Conservation (phyloP, 495 filamentous ascomycete genomes). For the Penicillium paradoxum region DNA sequence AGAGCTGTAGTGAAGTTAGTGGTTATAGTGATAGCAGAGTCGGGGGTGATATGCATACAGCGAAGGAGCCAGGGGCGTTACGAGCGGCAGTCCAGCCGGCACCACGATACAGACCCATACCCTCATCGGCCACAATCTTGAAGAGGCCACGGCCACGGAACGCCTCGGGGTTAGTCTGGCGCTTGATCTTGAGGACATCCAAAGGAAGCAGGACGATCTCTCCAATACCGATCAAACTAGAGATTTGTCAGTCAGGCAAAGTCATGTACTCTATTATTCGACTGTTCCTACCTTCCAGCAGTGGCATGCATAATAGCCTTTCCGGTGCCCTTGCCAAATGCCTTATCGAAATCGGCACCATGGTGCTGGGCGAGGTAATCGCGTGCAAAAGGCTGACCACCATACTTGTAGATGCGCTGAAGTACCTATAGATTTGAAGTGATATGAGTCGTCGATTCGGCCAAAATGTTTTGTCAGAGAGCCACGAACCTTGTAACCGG, state of each 20-base stretch:
- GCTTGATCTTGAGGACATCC: conserved; percentile 98
- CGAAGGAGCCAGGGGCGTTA: conserved; percentile 96
- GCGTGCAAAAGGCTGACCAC: conserved; percentile 90
- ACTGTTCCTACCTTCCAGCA: conserved; percentile 67
- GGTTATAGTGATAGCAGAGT: conserved; percentile 1
- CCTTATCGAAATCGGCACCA: conserved; percentile 72
- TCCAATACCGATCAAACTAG: conserved; percentile 87
- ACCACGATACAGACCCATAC: conserved; percentile 91
- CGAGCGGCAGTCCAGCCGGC: conserved; percentile 97
- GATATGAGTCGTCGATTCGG: background rate
- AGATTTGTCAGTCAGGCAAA: background rate
- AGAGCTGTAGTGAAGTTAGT: conserved; percentile 59
- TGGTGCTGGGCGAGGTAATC: conserved; percentile 85
- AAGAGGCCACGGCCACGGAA: conserved; percentile 92
- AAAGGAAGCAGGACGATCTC: conserved; percentile 94
- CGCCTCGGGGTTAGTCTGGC: conserved; percentile 97
- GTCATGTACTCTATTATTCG: background rate
- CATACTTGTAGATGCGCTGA: conserved; percentile 98
- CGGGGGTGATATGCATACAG: conserved; percentile 54
- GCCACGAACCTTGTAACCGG: conserved; percentile 82
- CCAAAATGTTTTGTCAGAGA: background rate
- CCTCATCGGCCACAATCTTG: conserved; percentile 87
- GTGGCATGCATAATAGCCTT: conserved; percentile 98
- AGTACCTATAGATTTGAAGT: conserved; percentile 52
- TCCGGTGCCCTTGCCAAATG: conserved; percentile 93